Evolutionary conservation across 441 rosid species (phyloP), one percentile per base, ranked within the genome.

Genomic region (Populus hybrid): DNA sequence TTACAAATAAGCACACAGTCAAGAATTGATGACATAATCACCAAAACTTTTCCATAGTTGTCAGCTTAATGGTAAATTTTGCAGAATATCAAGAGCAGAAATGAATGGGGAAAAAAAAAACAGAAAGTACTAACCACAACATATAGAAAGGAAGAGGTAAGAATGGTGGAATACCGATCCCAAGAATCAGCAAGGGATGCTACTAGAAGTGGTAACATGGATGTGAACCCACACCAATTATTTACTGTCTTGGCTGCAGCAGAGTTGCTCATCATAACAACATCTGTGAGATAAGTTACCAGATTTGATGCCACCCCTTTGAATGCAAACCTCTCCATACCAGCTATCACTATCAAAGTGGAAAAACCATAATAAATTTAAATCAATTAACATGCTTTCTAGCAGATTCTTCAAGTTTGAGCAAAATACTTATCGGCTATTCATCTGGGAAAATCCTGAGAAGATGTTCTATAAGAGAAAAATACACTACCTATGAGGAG

Each of bases 241-340:
- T 89, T 94, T 1, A 95, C 99, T 28, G 95, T 87, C 80, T 94
- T 94, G 5, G 99, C 98, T 61, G 98, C 97, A 21, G 90, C 82
- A 8, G 98, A 94, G 73, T 95, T 95, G 77, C 92, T 90, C 97
- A 94, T 88, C 77, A 87, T 89, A 59, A 90, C 92, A 4, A 86
- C 88, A 72, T 92, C 97, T 54, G 99, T 95, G 35, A 95, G 85
- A 82, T 94, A 95, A 11, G 97, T 95, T 73, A 95, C 97, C 72
- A 95, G 85, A 83, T 95, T 95, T 21, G 98, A 93, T 59, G 92
- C 90, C 83, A 95, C 97, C 77, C 99, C 99, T 83, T 95, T 95
- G 90, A 90, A 95, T 40, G 94, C 98, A 86, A 89, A 92, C 84
- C 99, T 90, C 89, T 95, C 99, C 72, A 90, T 89, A 2, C 97